A percentile compares a stretch with the other conserved stretches of the same genome.
Evolutionary conservation across 345 rosid genomes (phyloP).

Genomic region (Pugionium cornutum): DNA sequence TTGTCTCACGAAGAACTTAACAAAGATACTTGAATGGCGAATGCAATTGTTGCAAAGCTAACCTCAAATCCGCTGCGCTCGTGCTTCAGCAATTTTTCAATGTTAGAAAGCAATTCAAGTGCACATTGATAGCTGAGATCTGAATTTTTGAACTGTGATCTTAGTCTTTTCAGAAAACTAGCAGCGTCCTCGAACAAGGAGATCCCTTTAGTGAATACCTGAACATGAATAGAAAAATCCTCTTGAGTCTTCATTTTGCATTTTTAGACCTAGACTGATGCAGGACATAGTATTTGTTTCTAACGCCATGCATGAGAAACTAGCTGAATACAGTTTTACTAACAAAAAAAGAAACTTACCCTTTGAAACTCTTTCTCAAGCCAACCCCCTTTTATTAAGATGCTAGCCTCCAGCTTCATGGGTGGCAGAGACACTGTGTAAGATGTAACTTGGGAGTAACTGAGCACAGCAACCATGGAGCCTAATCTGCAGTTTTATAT

Average conservation of each 20-base stretch:
- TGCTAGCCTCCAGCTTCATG: constrained; percentile 60
- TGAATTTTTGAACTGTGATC: constrained; percentile 47
- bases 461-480: constrained; percentile 83
- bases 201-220: constrained; percentile 68
- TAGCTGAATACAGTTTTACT: neutral
- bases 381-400: constrained; percentile 53
- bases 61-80: constrained; percentile 73
- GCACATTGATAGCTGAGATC: constrained; percentile 50
- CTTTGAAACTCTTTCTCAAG: constrained; percentile 56
- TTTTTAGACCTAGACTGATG: neutral
- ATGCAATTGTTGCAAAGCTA: constrained; percentile 33
- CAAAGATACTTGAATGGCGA: constrained; percentile 15
- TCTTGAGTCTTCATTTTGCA: neutral
- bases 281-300: neutral
- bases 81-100: constrained; percentile 65
- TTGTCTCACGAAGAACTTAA: constrained; percentile 9
- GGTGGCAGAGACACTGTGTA: constrained; percentile 76
- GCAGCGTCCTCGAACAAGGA: constrained; percentile 60
- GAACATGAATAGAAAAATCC: constrained; percentile 21
- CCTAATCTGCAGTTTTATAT: constrained; percentile 62
- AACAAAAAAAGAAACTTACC: constrained; percentile 43
- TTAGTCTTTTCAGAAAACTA: constrained; percentile 54
- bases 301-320: neutral
- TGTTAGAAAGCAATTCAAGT: constrained; percentile 50
- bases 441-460: constrained; percentile 71